These are phyloP conservation scores for Nissolia schottii DNA, from an alignment of 306 rosid species.

Conservation along the genomic window DNA sequence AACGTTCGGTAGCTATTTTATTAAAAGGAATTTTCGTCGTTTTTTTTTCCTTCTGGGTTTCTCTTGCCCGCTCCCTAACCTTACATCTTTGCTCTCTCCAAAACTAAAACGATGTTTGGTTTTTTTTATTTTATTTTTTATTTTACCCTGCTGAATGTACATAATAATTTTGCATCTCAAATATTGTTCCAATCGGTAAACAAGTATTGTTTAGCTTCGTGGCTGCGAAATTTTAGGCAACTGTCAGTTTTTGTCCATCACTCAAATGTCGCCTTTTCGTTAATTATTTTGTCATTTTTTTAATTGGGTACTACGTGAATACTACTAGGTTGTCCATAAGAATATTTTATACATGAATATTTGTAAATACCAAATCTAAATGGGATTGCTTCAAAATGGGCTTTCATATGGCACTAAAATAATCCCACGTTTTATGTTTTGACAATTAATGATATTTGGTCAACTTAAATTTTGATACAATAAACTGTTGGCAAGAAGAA, in stretches of 20 bases:
- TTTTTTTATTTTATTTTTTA: neutral
- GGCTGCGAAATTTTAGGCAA: neutral
- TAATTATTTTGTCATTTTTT: neutral
- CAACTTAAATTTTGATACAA: neutral
- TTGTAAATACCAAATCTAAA: no score
- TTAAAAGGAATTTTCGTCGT: neutral
- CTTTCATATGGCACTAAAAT: neutral
- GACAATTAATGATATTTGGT: neutral
- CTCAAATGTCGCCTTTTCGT: neutral
- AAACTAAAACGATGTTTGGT: neutral
- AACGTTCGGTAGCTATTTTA: neutral
- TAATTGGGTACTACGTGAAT: neutral
- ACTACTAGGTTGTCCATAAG: neutral
- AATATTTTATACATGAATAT: no score
- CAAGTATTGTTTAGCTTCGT: neutral
- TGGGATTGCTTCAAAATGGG: no score
- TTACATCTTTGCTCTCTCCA: neutral
- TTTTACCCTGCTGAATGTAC: slow-evolving; percentile 3
- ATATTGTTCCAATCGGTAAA: neutral
- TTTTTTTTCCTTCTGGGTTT: neutral
- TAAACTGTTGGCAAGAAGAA: neutral
- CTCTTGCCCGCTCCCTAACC: neutral
- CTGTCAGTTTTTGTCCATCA: neutral
- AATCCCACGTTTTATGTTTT: neutral
- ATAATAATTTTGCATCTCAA: neutral